Conservation (phyloP, 495 filamentous ascomycete species). For the Ascobolus immersus region DNA sequence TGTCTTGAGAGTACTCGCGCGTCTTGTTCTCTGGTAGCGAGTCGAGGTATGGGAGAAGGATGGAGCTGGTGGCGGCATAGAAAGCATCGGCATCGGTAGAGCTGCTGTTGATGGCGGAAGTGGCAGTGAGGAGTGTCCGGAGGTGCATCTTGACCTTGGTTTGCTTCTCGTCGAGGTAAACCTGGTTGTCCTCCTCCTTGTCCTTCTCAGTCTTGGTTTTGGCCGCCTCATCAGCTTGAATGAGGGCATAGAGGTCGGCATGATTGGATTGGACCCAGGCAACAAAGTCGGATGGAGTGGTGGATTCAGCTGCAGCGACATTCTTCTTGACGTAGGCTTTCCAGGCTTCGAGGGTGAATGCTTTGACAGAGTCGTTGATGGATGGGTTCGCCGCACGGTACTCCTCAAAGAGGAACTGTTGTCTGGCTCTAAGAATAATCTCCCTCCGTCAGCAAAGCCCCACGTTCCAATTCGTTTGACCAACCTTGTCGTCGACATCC, state of each 20-base stretch:
- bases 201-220: conserved; percentile 3
- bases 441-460: conserved; percentile 14
- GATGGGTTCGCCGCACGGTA: conserved; percentile 8
- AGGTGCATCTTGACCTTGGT: conserved; percentile 87
- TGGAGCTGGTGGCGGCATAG: conserved; percentile 29
- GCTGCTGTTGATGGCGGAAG: conserved; percentile 25
- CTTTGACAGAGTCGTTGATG: conserved; percentile 17
- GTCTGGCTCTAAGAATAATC: conserved; percentile 64
- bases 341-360: conserved; percentile 41
- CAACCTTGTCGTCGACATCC: conserved; percentile 73
- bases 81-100: conserved; percentile 31
- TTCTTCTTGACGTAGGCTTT: conserved; percentile 49
- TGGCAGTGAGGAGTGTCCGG: conserved; percentile 41
- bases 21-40: conserved; percentile 36
- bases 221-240: conserved; percentile 8
- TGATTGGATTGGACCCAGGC: conserved; percentile 7
- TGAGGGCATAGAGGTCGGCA: conserved; percentile 5
- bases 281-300: conserved; percentile 7
- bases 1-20: conserved; percentile 48
- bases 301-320: conserved; percentile 2
- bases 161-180: conserved; percentile 35
- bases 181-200: conserved; percentile 6
- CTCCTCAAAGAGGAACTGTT: conserved; percentile 45
- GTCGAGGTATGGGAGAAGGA: conserved; percentile 75
- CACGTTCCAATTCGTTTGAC: no score